A percentile compares a stretch with the other conserved stretches of the same genome.
phyloP scores from a whole-genome alignment of 2,329 filamentous ascomycete species.

The Corinectria fuckeliana region DNA sequence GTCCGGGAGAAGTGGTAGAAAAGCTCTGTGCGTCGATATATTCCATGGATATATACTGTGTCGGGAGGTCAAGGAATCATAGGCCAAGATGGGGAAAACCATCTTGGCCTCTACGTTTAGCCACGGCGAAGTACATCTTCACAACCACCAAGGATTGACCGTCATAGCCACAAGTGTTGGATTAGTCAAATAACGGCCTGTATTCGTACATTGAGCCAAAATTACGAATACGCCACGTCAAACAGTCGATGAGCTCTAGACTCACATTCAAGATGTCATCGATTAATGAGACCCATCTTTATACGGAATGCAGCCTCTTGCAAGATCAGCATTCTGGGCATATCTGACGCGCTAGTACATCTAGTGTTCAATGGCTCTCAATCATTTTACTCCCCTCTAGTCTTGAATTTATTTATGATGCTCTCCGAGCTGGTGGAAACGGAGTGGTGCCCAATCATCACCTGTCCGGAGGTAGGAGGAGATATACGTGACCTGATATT shows the following conservation, averaged over 20 bases:
- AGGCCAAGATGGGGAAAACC: not conserved
- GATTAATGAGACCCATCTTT: not conserved
- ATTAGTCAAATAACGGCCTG: too few relatives aligned
- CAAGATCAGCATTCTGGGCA: not conserved
- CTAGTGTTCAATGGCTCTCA: not conserved
- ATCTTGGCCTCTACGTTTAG: too few relatives aligned
- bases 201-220: too few relatives aligned
- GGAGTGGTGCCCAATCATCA: not conserved
- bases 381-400: not conserved
- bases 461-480: too few relatives aligned
- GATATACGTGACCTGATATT: not conserved
- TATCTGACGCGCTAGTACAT: not conserved
- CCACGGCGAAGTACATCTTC: too few relatives aligned
- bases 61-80: too few relatives aligned
- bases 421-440: not conserved
- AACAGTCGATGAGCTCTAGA: not conserved
- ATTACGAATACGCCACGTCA: not conserved
- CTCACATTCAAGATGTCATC: not conserved
- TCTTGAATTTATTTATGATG: not conserved
- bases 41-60: too few relatives aligned
- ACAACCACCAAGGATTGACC: too few relatives aligned
- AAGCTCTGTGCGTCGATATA: too few relatives aligned
- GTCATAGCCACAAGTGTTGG: too few relatives aligned
- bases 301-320: not conserved
- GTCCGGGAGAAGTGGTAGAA: too few relatives aligned